phyloP scores from a whole-genome alignment of 352 stramenopile species.

The Albugo candida region DNA sequence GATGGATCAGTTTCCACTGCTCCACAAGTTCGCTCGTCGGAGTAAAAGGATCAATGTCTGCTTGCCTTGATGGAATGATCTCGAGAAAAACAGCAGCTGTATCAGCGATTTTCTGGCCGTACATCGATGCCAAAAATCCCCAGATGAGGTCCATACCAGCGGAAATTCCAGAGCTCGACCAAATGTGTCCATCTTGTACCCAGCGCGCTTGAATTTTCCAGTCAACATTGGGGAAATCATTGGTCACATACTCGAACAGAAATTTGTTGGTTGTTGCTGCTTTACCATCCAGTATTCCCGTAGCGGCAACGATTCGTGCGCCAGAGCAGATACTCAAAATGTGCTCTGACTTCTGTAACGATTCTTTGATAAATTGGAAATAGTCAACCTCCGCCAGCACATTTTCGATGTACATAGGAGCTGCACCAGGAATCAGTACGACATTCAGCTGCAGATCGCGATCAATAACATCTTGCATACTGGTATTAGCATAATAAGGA shows the following conservation, averaged over 20 bases:
- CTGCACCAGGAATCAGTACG: constrained; percentile 24
- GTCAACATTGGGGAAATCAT: constrained; percentile 13
- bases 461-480: background rate
- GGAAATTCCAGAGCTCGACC: constrained; percentile 38
- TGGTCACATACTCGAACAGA: constrained; percentile 16
- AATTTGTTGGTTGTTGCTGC: constrained; percentile 49
- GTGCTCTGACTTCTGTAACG: constrained; percentile 12
- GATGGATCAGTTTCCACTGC: no score
- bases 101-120: no score
- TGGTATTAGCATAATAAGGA: background rate
- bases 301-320: constrained; percentile 18
- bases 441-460: constrained; percentile 20
- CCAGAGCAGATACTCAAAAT: constrained; percentile 42
- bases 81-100: no score
- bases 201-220: constrained; percentile 40
- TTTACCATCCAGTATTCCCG: constrained; percentile 21
- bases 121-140: constrained; percentile 31
- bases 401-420: constrained; percentile 8
- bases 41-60: no score
- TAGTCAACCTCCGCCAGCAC: constrained; percentile 20
- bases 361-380: constrained; percentile 17
- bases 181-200: constrained; percentile 30
- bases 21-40: no score
- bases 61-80: no score
- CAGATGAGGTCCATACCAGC: constrained; percentile 43